These are phyloP conservation scores for Cyberlindnera subsufficiens DNA, from an alignment of 805 yeast species.

Conservation along the genomic window DNA sequence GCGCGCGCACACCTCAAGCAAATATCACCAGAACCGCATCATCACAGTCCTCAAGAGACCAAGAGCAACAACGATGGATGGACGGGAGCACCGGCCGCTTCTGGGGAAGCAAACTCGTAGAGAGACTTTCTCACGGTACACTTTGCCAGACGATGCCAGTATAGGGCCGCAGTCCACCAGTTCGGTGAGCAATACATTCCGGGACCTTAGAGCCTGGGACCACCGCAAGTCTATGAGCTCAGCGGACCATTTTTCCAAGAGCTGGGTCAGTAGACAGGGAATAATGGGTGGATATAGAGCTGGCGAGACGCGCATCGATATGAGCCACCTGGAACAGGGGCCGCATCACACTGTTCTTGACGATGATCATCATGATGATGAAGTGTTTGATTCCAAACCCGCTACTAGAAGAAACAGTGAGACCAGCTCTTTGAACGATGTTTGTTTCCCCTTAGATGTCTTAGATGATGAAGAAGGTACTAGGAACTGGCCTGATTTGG, in stretches of 20 bases:
- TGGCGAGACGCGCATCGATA: slow-evolving; percentile 5
- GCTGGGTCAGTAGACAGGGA: slow-evolving; percentile 19
- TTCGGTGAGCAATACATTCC: slow-evolving; percentile 3
- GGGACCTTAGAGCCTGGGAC: slow-evolving; percentile 14
- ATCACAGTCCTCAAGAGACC: not conserved
- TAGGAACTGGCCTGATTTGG: slow-evolving; percentile 78
- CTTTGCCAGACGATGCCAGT: slow-evolving; percentile 1
- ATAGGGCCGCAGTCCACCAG: not conserved
- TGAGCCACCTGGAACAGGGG: slow-evolving; percentile 2
- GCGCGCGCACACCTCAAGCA: no score
- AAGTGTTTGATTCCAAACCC: slow-evolving; percentile 35
- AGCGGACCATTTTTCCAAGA: slow-evolving; percentile 2
- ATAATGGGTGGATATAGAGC: not conserved
- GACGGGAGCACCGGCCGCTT: slow-evolving; percentile 1
- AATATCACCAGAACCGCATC: not conserved
- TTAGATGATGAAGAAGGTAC: slow-evolving; percentile 17
- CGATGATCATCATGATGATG: slow-evolving; percentile 17
- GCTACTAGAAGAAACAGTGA: slow-evolving; percentile 37
- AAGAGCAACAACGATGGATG: not conserved
- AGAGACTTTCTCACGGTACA: not conserved
- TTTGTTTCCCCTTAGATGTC: slow-evolving; percentile 68
- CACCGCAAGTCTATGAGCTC: slow-evolving; percentile 7
- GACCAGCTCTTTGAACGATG: slow-evolving; percentile 82
- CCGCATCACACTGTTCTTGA: slow-evolving; percentile 1
- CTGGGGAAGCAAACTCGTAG: not conserved